Base-by-base conservation (phyloP, 164 flowering plant species). In the Stephania yunnanensis region DNA sequence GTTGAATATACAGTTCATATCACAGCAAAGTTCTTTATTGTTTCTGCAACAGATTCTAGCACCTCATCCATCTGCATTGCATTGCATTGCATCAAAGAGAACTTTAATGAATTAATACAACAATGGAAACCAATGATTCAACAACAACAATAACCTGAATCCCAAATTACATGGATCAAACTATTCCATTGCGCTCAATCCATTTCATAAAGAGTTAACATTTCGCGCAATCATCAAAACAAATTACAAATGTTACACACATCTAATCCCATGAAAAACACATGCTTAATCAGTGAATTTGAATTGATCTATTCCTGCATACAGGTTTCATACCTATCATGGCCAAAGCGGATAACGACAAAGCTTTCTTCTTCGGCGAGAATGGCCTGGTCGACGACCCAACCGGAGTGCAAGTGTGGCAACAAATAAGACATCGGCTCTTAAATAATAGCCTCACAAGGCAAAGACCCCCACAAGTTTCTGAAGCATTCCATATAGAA, bases 251-350 rank as follows among this genome's bases (percentile, higher is more conserved):
- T 50, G 10, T 13, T 25, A 25, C 55, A 50, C 15, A 2, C 15
- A 9, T 50, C 55, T 0, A 25, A 25, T 25, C 25, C 25, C 25
- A 25, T 25, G 25, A 25, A 25, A 25, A 25, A 25, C 25, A 25
- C 25, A 25, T 25, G 0, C 25, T 25, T 25, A 25, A 25, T 25
- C 25, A 25, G 25, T 25, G 25, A 25, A 25, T 25, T 25, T 25
- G 25, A 25, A 25, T 25, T 19, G 19, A 19, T 17, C n/a, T 2
- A 4, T 75, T 90, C 97, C 97, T 94, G 97, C 94, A 92, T 92
- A 79, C 97, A 94, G 72, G 95, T 91, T 71, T 92, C 97, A 74
- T 94, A 97, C 98, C 98, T 91, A 78, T 94, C 98, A 64, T 94
- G 97, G 70, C 98, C 97, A 74, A 94, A 94, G 1, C 98, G 90